Conservation (phyloP, 2,329 filamentous ascomycete species). For the Alternaria novae-zelandiae region DNA sequence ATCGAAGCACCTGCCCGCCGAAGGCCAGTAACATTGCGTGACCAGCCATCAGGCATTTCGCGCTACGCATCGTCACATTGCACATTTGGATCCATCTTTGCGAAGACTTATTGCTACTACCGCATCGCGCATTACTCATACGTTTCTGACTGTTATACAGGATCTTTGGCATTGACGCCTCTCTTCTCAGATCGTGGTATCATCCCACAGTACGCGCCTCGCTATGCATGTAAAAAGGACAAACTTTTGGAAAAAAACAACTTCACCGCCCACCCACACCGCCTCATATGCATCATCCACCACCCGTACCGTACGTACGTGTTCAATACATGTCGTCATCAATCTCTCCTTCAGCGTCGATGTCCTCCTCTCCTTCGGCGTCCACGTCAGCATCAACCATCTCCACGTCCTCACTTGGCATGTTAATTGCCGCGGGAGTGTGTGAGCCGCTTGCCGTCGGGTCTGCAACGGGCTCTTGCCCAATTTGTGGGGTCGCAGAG, state of each 20-base stretch:
- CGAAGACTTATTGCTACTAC: background rate
- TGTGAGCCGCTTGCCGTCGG: background rate
- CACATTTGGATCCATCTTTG: background rate
- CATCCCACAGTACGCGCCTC: conserved; percentile 8
- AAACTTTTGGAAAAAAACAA: background rate
- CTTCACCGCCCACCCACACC: background rate
- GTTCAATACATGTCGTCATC: conserved; percentile 22
- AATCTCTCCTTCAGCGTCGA: conserved; percentile 33
- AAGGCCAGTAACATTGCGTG: background rate
- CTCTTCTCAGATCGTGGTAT: background rate
- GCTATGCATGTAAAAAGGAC: conserved; percentile 17
- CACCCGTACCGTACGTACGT: background rate
- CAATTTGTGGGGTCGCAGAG: background rate
- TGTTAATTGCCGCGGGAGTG: background rate
- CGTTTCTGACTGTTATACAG: background rate
- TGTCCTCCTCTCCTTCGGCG: conserved; percentile 17
- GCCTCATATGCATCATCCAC: background rate
- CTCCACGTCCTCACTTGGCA: conserved; percentile 7
- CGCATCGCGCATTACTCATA: background rate
- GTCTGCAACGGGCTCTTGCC: background rate
- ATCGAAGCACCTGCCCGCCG: background rate
- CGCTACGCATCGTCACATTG: background rate
- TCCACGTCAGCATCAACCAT: conserved; percentile 18
- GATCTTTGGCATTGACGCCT: background rate
- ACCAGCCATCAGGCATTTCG: background rate